phyloP scores from a whole-genome alignment of 2,329 filamentous ascomycete genomes.

The Sclerotinia glacialis region DNA sequence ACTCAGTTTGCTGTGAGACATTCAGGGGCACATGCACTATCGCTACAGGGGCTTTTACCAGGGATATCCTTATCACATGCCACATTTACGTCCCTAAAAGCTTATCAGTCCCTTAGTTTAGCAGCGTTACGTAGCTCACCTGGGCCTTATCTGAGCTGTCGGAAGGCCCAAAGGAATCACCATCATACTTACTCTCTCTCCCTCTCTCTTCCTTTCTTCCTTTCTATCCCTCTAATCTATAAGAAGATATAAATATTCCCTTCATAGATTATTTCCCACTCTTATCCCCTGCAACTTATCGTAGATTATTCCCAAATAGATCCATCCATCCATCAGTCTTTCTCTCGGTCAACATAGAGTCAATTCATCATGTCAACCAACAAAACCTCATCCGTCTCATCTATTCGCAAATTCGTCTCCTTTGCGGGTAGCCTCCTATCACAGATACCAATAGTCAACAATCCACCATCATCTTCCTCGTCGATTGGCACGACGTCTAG shows the following conservation, averaged over 20 bases:
- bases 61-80: constrained; percentile 15
- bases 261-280: neutral
- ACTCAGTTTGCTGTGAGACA: constrained; percentile 12
- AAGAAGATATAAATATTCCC: neutral
- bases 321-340: neutral
- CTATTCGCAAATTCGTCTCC: constrained; percentile 31
- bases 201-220: too few relatives aligned
- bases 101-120: constrained; percentile 15
- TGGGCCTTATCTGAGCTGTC: neutral
- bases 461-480: constrained; percentile 17
- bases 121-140: constrained; percentile 8
- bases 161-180: neutral
- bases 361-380: constrained; percentile 10
- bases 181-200: neutral
- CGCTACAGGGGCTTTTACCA: neutral
- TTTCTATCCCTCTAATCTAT: too few relatives aligned
- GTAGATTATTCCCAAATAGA: too few relatives aligned
- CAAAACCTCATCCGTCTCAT: constrained; percentile 23
- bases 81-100: neutral
- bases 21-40: constrained; percentile 21
- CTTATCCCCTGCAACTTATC: neutral
- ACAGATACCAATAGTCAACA: constrained; percentile 29
- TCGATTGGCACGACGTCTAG: neutral
- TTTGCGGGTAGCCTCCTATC: constrained; percentile 32
- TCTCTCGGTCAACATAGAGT: neutral